Evolutionary conservation across 2,329 filamentous ascomycete species (phyloP), one percentile per base, ranked within the genome.

Genomic region (Colletotrichum plurivorum): DNA sequence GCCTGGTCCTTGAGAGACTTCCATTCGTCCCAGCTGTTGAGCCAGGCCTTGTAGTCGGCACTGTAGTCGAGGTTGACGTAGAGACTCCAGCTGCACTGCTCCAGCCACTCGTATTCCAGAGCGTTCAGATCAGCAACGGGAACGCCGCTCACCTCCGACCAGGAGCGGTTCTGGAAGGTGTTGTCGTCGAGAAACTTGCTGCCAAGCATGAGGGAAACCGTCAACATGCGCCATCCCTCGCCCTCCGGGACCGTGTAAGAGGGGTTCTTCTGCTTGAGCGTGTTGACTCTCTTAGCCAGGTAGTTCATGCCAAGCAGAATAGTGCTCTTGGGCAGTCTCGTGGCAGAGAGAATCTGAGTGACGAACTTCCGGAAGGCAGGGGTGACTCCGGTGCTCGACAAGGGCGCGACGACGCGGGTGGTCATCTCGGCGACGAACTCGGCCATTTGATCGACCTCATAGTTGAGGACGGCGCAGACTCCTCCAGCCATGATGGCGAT

Each of bases 121-220:
- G 87, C 85, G 82, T 97, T 97, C 73, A 98, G 87, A 77, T 97
- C 94, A 3, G 88, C 82, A 20, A 97, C 94, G 39, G 91, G 86
- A 73, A 98, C 97, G 71, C 93, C 94, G 81, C 94, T 97, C 60
- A 98, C 95, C 78, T 98, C 95, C 5, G 95, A 94, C 95, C 95
- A 98, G 1, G 95, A 97, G 63, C 94, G 92, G 83, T 97, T 98
- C 86, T 97, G 95, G 82, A 98, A 98, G 6, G 95, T 98, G 82
- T 97, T 97, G 85, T 97, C 95, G 76, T 98, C 95, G 73, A 97
- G 85, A 76, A 97, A 98, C 84, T 98, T 98, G 89, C 94, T 97
- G 69, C 94, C 95, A 61, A 98, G 86, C 59, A 98, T 88, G 66
- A 98, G 84, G 8, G 93, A 90, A 45, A 95, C 92, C 7, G 94